These are phyloP conservation scores for Puccinellia tenuiflora DNA, from an alignment of 176 grass and related monocot genomes.

Conservation along the genomic window DNA sequence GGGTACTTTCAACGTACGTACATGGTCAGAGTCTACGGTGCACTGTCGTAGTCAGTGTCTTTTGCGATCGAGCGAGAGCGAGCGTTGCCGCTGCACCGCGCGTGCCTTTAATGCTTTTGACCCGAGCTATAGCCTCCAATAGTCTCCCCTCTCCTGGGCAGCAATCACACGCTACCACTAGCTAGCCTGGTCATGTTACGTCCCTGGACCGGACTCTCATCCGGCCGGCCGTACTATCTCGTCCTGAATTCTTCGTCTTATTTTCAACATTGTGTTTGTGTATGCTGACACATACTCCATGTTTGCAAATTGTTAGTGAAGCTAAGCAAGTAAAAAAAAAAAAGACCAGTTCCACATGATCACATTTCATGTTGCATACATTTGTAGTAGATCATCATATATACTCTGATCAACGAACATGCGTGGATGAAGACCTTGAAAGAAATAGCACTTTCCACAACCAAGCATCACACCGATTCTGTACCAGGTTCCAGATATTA, in stretches of 20 bases:
- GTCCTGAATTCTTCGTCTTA: neutral
- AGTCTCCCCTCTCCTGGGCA: neutral
- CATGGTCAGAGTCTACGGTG: neutral
- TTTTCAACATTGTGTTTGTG: neutral
- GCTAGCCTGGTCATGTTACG: neutral
- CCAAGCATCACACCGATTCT: no score
- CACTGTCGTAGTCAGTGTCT: neutral
- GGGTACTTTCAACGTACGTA: neutral
- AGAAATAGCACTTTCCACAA: no score
- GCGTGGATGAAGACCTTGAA: no score
- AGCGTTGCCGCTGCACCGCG: neutral
- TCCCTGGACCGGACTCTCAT: neutral
- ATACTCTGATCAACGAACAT: no score
- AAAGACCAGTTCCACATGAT: no score
- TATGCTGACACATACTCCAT: neutral
- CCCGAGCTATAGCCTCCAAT: neutral
- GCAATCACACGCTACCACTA: neutral
- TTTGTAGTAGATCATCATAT: no score
- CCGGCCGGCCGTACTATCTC: neutral
- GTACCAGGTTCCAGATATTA: no score
- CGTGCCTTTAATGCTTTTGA: conserved; percentile 18
- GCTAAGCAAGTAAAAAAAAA: no score
- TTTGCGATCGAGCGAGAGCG: neutral
- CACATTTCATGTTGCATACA: no score
- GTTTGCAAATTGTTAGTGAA: neutral